Conservation (phyloP, 106 monocot species). For the Platanthera zijinensis region DNA sequence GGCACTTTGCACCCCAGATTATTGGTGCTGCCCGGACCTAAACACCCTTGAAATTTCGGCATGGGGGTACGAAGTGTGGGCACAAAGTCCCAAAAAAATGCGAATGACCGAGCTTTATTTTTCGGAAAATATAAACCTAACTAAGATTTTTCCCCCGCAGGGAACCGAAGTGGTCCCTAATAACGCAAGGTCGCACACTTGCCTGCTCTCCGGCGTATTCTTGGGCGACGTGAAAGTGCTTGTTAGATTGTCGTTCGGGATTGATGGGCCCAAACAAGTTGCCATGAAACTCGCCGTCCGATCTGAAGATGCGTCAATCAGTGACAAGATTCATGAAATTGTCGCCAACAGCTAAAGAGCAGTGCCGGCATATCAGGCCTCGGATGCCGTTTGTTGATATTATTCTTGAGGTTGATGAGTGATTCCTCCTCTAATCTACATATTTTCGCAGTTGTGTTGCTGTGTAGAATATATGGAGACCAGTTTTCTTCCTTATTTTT, state of each 20-base stretch:
- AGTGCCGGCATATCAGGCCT: not conserved
- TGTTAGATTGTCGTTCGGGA: conserved; percentile 74
- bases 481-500: not conserved
- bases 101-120: not conserved
- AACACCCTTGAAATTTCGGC: too few relatives aligned
- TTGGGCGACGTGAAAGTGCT: conserved; percentile 78
- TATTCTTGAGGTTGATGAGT: not conserved
- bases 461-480: not conserved
- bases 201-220: conserved; percentile 77
- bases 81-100: too few relatives aligned
- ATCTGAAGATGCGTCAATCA: conserved; percentile 68
- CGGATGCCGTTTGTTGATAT: not conserved
- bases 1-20: too few relatives aligned
- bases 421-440: conserved; percentile 1
- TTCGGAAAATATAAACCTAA: not conserved
- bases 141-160: conserved; percentile 18
- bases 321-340: conserved; percentile 91
- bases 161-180: conserved; percentile 80
- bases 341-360: conserved; percentile 50
- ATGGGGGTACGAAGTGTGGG: too few relatives aligned
- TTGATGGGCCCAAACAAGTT: conserved; percentile 85
- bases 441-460: not conserved
- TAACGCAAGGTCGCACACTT: conserved; percentile 89
- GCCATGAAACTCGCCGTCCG: conserved; percentile 97
- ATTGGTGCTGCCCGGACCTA: too few relatives aligned